phyloP scores from a whole-genome alignment of 371 early-diverging fungal species.

The Mortierella sp. region DNA sequence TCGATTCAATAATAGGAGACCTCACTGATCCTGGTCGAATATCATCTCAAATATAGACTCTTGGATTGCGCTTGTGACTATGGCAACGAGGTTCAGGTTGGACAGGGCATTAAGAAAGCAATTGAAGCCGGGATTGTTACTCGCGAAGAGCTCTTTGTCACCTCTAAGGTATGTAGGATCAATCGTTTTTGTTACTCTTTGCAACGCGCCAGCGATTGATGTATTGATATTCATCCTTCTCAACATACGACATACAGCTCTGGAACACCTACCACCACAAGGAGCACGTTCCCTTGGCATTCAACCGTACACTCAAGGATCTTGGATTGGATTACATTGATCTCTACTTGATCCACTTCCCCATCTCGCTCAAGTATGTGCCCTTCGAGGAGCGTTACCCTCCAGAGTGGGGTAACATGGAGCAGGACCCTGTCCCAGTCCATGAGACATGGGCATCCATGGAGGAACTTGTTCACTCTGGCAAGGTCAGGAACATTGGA shows the following conservation, averaged over 20 bases:
- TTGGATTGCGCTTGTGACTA: constrained; percentile 60
- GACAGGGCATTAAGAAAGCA: constrained; percentile 65
- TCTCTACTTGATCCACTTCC: constrained; percentile 83
- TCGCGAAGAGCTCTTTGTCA: constrained; percentile 79
- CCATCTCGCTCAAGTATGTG: constrained; percentile 60
- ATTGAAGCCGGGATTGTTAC: constrained; percentile 69
- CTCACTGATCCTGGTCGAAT: neutral
- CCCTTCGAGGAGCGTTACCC: constrained; percentile 45
- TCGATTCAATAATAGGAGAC: neutral
- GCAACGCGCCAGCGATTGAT: neutral
- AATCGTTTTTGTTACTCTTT: neutral
- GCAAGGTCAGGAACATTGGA: constrained; percentile 67
- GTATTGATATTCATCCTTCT: neutral
- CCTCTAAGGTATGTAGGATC: constrained; percentile 72
- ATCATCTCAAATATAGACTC: constrained; percentile 16
- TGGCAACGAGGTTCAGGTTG: constrained; percentile 77
- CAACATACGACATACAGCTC: constrained; percentile 13
- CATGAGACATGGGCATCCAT: constrained; percentile 62
- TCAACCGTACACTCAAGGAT: constrained; percentile 54
- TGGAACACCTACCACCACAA: constrained; percentile 64
- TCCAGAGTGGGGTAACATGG: constrained; percentile 56
- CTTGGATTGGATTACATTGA: constrained; percentile 78
- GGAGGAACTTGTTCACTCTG: constrained; percentile 61
- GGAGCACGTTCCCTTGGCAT: constrained; percentile 56
- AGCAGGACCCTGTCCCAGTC: constrained; percentile 44